Percentiles rank a stretch among this genome's conserved stretches.
Conservation (phyloP, 2,329 filamentous ascomycete species). For the Colletotrichum tofieldiae region DNA sequence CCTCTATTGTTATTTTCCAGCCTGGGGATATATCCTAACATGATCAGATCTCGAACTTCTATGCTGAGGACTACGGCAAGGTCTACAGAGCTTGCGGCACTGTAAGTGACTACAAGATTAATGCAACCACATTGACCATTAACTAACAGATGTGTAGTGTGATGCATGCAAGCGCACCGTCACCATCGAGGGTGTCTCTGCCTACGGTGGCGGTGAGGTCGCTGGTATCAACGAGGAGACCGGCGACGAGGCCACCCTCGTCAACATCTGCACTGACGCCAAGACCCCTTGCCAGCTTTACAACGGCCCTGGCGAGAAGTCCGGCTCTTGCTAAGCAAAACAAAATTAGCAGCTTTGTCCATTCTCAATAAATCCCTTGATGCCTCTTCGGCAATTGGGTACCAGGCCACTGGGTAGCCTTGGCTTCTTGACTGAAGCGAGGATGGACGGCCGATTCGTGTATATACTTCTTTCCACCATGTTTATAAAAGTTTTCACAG, state of each 20-base stretch:
- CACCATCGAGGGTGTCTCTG: constrained; percentile 58
- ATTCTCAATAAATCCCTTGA: not conserved
- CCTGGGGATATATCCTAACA: not conserved
- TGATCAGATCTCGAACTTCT: constrained; percentile 55
- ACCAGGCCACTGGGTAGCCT: not conserved
- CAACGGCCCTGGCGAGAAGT: constrained; percentile 51
- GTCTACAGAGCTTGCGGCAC: constrained; percentile 49
- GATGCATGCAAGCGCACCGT: constrained; percentile 59
- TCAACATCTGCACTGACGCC: constrained; percentile 49
- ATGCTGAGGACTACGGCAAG: constrained; percentile 64
- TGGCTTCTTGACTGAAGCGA: not conserved
- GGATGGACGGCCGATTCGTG: constrained; percentile 11
- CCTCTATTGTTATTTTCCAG: not conserved
- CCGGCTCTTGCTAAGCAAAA: constrained; percentile 35
- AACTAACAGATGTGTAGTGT: constrained; percentile 17
- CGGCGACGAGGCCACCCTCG: constrained; percentile 51
- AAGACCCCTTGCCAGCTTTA: constrained; percentile 47
- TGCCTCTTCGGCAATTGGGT: not conserved
- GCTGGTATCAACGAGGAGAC: constrained; percentile 61
- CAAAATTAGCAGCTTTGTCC: not conserved
- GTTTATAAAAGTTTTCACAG: not conserved
- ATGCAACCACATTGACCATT: constrained; percentile 22
- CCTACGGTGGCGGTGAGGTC: constrained; percentile 56
- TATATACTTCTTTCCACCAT: constrained; percentile 26
- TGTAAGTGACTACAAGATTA: constrained; percentile 16